Conservation (phyloP, 192 early-diverging fungal genomes). For the Coemansia guatemalensis region DNA sequence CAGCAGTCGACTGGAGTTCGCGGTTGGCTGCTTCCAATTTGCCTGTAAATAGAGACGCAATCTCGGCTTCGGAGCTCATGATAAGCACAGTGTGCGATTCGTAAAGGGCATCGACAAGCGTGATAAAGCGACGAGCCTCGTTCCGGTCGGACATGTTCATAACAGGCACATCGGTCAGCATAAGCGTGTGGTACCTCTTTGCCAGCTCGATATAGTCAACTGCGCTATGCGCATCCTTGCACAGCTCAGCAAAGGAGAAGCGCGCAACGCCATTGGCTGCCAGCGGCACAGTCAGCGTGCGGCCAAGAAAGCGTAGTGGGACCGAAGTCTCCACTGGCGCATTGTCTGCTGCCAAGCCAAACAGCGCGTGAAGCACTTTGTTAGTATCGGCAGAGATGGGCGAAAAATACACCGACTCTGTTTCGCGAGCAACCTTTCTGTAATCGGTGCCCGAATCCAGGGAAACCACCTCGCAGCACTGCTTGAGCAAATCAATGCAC, state of each 20-base stretch:
- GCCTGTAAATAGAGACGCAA: conserved; percentile 72
- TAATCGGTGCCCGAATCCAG: conserved; percentile 93
- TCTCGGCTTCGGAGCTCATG: conserved; percentile 66
- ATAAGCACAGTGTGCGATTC: conserved; percentile 75
- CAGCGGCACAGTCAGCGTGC: conserved; percentile 66
- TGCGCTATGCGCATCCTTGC: conserved; percentile 71
- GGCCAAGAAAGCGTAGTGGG: conserved; percentile 71
- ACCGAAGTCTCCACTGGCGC: conserved; percentile 11
- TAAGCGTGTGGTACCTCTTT: conserved; percentile 67
- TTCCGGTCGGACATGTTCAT: conserved; percentile 70
- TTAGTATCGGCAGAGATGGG: conserved; percentile 55
- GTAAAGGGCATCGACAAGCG: conserved; percentile 90
- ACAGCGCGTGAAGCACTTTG: conserved; percentile 38
- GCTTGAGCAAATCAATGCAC: conserved; percentile 83
- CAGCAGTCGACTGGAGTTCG: conserved; percentile 43
- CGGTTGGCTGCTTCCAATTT: conserved; percentile 52
- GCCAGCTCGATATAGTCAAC: conserved; percentile 90
- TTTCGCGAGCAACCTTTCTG: conserved; percentile 63
- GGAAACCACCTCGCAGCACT: conserved; percentile 74
- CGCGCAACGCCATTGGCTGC: conserved; percentile 67
- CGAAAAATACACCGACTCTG: conserved; percentile 68
- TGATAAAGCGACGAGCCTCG: conserved; percentile 91
- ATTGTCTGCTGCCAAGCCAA: conserved; percentile 28
- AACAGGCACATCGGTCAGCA: conserved; percentile 76
- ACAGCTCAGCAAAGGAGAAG: conserved; percentile 77